A percentile compares a stretch with the other conserved stretches of the same genome.
These are phyloP conservation scores for Pharus latifolius DNA, from an alignment of 176 grass and related monocot species.

Conservation along the genomic window DNA sequence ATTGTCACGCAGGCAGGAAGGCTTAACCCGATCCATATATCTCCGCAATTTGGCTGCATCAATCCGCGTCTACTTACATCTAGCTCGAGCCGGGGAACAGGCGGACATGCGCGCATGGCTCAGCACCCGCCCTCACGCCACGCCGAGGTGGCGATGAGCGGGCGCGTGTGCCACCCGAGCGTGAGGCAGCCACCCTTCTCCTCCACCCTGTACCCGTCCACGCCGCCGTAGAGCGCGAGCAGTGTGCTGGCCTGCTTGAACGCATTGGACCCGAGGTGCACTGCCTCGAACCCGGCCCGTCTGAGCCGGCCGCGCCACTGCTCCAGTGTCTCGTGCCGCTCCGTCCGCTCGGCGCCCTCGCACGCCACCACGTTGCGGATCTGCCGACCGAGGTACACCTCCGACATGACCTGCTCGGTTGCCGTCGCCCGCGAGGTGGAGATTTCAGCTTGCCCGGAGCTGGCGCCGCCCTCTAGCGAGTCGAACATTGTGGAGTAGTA, in stretches of 20 bases:
- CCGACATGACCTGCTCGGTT: slow-evolving; percentile 75
- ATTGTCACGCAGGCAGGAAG: slow-evolving; percentile 24
- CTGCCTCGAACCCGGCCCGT: slow-evolving; percentile 63
- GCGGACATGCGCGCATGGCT: too few relatives aligned
- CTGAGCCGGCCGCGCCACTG: slow-evolving; percentile 70
- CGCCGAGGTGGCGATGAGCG: slow-evolving; percentile 92
- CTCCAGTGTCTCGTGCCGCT: slow-evolving; percentile 76
- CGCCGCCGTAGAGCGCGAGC: slow-evolving; percentile 74
- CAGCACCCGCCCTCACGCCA: too few relatives aligned
- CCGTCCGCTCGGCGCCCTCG: slow-evolving; percentile 73
- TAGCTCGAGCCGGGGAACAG: too few relatives aligned
- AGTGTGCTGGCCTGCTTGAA: slow-evolving; percentile 96
- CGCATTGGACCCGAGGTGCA: slow-evolving; percentile 87
- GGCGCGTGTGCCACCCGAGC: slow-evolving; percentile 77
- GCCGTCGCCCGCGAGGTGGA: neutral
- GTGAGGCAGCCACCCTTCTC: slow-evolving; percentile 91
- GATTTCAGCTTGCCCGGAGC: slow-evolving; percentile 20
- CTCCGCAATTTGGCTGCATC: too few relatives aligned
- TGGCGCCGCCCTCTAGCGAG: slow-evolving; percentile 59
- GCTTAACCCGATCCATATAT: slow-evolving; percentile 5
- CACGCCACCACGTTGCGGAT: slow-evolving; percentile 92
- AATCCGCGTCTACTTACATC: too few relatives aligned
- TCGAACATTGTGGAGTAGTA: slow-evolving; percentile 99
- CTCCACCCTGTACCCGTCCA: slow-evolving; percentile 83
- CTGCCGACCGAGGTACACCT: slow-evolving; percentile 85